Evolutionary conservation across 768 basidiomycete genomes (phyloP).

Genomic region (Leccinellum rugosiceps): DNA sequence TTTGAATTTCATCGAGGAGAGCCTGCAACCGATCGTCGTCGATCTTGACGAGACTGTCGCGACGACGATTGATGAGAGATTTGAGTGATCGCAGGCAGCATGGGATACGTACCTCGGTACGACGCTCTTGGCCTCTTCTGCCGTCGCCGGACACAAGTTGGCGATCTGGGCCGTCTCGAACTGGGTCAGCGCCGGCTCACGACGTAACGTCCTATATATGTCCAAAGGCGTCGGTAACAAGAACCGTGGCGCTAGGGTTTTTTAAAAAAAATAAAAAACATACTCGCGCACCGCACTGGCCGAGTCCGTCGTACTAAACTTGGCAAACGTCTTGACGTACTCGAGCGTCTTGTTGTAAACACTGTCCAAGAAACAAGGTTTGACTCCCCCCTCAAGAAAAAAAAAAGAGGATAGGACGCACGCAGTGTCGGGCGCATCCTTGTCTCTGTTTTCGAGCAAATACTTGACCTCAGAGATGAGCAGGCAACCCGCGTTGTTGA

Average conservation of each 20-base stretch:
- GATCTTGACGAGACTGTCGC: conserved; percentile 67
- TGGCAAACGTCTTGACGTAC: conserved; percentile 88
- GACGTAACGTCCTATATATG: conserved; percentile 61
- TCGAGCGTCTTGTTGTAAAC: conserved; percentile 93
- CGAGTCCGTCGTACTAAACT: conserved; percentile 83
- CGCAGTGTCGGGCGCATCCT: conserved; percentile 86
- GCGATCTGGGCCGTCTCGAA: conserved; percentile 94
- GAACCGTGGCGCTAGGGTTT: background rate
- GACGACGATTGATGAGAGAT: background rate
- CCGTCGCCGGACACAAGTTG: conserved; percentile 82
- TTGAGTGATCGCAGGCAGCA: background rate
- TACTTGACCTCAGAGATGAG: conserved; percentile 93
- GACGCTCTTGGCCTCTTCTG: conserved; percentile 90
- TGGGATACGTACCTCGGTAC: conserved; percentile 65
- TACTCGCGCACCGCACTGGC: conserved; percentile 87
- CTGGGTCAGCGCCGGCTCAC: conserved; percentile 78
- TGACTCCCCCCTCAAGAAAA: background rate
- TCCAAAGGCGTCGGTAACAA: background rate
- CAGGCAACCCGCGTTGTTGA: conserved; percentile 88
- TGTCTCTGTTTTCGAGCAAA: conserved; percentile 81
- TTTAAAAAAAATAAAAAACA: background rate
- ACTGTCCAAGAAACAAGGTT: conserved; percentile 35
- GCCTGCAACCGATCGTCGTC: conserved; percentile 85
- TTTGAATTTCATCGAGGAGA: conserved; percentile 84
- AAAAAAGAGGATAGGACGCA: conserved; percentile 32